Evolutionary conservation across 108 stramenopile genomes (phyloP), one percentile per base, ranked within the genome.

Genomic region (Fistulifera solaris): DNA sequence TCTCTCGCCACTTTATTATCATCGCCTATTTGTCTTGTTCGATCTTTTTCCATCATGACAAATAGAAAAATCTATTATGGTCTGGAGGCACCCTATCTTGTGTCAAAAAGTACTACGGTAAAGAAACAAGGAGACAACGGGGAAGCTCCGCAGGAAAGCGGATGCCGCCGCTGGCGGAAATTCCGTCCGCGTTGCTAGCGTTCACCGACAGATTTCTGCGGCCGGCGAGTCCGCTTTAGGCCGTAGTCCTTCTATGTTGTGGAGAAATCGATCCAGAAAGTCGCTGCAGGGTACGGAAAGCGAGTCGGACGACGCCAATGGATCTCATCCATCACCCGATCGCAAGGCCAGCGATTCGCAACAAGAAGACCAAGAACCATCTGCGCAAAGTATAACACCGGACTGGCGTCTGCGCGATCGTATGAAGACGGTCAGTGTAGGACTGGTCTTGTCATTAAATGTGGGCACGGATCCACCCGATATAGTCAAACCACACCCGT

Each of bases 401-500:
- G 43, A 57, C 27, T 97, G 98, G 98, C 67, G 98, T 18, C 78
- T 96, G 19, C 81, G 83, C 48, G 94, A 94, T 53, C 74, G 89
- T 5, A 97, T 95, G 90, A 89, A 87, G 48, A 99, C 97, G 1
- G 87, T 80, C 6, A 78, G 93, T 10, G 85, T 97, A 2, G 95
- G 84, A 11, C 63, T 99, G n/a, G 80, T 96, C 18, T 59, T 99
- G 54, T 95, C 96, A 38, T 81, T 96, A 5, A 95, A 95, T 59
- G 16, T 45, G n/a, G 47, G 46, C 8, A 48, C 93, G n/a, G 96
- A 98, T 66, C 97, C 97, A 11, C 97, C 97, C 0, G 99, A 98
- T 65, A 59, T 92, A 7, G 65, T 77, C 42, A 94, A 84, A 61
- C 87, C 95, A 27, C 70, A 71, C 45, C 94, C 96, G 1, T 96